Base-by-base conservation (phyloP, 352 stramenopile species). In the Pythium diclinum region DNA sequence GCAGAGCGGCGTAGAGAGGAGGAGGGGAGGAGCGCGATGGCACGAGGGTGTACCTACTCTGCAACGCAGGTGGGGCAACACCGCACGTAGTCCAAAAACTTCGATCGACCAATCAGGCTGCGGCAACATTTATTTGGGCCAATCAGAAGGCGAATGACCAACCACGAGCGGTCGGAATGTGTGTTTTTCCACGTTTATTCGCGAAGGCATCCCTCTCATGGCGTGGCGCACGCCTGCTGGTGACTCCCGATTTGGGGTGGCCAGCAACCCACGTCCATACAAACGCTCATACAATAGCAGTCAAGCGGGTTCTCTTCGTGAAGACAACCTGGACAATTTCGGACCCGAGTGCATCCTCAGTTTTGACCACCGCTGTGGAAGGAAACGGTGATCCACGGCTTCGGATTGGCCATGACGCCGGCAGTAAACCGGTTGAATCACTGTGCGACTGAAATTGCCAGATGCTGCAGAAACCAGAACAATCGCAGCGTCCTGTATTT, bases 141-240 rank as follows among this genome's bases (percentile, higher is more conserved):
- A 68, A 72, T 72, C 42, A 46, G 25, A 49, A 13, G 6, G 6
- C 40, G 25, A 19, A 17, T 36, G 21, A 51, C 23, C 46, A 17
- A 38, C 14, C 51, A 48, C 23, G 14, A 36, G 23, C 56, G 40
- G 56, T 21, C 38, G 25, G 64, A 72, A 58, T 68, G 66, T 65
- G 59, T 65, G 66, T 68, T 67, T 61, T 65, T 72, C 59, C 60
- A 65, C 49, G 36, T 65, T 68, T 72, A 46, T 68, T 53, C 52
- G 46, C 54, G 55, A 68, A 61, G 28, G 61, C 21, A 55, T 32
- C 33, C 40, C 38, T 11, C 44, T 46, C 16, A 34, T 42, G 56
- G 21, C 28, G 46, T 71, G 53, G 64, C 64, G 33, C 33, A 47
- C 38, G 19, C 64, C n/a, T 13, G 56, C 56, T 70, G 57, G 57